Evolutionary conservation across 352 stramenopile genomes (phyloP), one percentile per base, ranked within the genome.

Genomic region (Phytophthora cryptogea): DNA sequence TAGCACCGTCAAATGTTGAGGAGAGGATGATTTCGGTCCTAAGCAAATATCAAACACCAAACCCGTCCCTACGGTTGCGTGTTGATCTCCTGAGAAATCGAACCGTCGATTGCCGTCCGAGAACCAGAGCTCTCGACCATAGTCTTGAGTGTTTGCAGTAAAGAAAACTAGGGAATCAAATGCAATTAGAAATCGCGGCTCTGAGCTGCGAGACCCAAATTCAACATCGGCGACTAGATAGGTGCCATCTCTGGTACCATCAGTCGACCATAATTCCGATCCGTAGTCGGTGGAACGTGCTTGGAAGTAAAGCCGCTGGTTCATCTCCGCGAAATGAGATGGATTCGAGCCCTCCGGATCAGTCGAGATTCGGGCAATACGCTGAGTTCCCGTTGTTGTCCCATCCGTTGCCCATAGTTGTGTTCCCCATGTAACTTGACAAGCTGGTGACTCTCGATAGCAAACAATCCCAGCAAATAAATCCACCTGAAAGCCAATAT

Each of bases 321-420:
- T 56, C 16, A 81, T 70, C 47, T 88, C 76, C 0, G 52, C 61
- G 23, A 92, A 60, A 47, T 70, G 59, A 10, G 59, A 57, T 8
- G 79, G 83, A 7, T 54, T 66, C 23, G 72, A 70, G 14, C 60
- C 68, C 20, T 48, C 43, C 2, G 41, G 39, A 7, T 59, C 63
- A 2, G 53, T 37, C 26, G 59, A 67, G 20, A 95, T 76, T 49
- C 80, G 72, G 13, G 60, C 61, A 11, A 97, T 63, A 14, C 86
- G 85, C 3, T 52, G 42, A 5, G 88, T 96, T 3, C 86, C 84
- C 16, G 67, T 60, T 9, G 63, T 17, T 13, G 74, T 94, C 14
- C 90, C 90, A 63, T 97, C 89, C 0, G 88, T 94, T 10, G 62
- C 45, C 91, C 91, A 97, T 6, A 97, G 72, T 54, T 95, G 85